Evolutionary conservation across 805 yeast species (phyloP).

Genomic region (Suhomyces vadensis): DNA sequence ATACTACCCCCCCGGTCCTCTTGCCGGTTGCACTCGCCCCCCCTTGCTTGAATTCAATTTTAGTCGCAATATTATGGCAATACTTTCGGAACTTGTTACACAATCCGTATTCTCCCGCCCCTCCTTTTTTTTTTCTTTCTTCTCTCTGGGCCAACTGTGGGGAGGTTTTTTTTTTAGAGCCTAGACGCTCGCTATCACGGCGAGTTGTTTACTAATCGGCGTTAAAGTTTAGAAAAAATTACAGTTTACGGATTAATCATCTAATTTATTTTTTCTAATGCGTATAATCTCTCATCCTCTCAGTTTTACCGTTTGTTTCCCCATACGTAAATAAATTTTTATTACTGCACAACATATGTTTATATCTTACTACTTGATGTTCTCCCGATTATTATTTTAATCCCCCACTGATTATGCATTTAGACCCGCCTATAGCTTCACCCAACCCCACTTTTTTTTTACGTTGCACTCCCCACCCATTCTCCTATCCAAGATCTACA

Average conservation of each 20-base stretch:
- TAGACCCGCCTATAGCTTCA: neutral
- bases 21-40: neutral
- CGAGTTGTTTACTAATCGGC: neutral
- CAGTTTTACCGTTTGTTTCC: constrained; percentile 1
- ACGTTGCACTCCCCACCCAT: neutral
- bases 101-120: neutral
- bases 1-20: too few species aligned
- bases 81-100: too few species aligned
- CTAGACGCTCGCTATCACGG: neutral
- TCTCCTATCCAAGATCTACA: neutral
- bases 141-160: neutral
- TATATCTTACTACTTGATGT: neutral
- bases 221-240: neutral
- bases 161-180: neutral
- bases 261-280: neutral
- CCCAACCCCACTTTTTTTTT: neutral
- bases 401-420: neutral
- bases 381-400: neutral
- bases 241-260: neutral
- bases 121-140: neutral
- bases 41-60: neutral
- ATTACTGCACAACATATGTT: neutral
- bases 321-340: neutral
- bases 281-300: neutral
- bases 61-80: too few species aligned